phyloP scores from a whole-genome alignment of 78 protist genomes.

The Guillardia theta region DNA sequence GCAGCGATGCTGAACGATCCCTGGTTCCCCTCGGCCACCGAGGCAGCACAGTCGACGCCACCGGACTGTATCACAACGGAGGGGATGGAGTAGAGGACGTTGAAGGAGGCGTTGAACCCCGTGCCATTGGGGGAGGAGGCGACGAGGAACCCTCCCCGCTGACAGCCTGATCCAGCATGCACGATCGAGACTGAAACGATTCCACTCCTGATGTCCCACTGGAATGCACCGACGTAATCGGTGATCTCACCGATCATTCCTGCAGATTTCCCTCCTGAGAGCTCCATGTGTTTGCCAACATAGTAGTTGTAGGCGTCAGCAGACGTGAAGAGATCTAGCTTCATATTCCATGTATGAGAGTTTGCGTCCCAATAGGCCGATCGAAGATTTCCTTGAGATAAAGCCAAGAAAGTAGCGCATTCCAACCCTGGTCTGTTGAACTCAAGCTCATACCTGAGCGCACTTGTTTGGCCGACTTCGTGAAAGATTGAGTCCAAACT shows the following conservation, averaged over 20 bases:
- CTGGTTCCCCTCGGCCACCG: not conserved
- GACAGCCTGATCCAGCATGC: not conserved
- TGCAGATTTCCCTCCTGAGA: not conserved
- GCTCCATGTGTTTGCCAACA: not conserved
- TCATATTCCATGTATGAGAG: too few relatives aligned
- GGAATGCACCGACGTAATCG: not conserved
- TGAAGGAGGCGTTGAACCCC: slow-evolving; percentile 6
- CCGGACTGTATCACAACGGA: not conserved
- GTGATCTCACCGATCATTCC: not conserved
- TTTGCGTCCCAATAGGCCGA: too few relatives aligned
- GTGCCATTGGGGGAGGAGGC: too few relatives aligned
- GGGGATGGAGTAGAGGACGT: not conserved
- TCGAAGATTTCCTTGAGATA: too few relatives aligned
- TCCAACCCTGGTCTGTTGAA: too few relatives aligned
- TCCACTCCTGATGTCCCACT: not conserved
- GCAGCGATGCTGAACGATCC: not conserved
- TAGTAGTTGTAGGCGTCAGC: not conserved
- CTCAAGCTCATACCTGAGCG: too few relatives aligned
- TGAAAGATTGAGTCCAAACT: too few relatives aligned
- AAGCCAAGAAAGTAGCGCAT: too few relatives aligned
- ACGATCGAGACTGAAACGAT: not conserved
- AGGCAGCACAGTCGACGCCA: not conserved
- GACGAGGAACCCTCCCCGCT: not conserved
- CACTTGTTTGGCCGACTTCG: too few relatives aligned
- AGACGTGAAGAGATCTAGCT: too few relatives aligned